These are phyloP conservation scores for Diaporthe humulicola DNA, from an alignment of 2,329 filamentous ascomycete species.

Conservation along the genomic window DNA sequence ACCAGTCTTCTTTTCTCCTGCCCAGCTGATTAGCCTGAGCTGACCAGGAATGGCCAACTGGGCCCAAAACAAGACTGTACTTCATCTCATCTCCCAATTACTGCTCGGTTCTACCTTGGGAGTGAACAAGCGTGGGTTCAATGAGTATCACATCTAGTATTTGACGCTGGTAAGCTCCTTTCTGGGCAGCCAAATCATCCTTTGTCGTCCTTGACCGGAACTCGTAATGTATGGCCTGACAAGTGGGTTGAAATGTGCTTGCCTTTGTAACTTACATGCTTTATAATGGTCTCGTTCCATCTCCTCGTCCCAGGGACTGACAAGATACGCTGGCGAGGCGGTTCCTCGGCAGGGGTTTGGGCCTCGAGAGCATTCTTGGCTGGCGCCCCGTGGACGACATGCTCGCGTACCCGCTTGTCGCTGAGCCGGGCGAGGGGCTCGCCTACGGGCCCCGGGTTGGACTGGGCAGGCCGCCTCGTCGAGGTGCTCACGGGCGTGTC, in stretches of 20 bases:
- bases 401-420: slow-evolving; percentile 57
- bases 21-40: background rate
- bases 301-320: background rate
- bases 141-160: background rate
- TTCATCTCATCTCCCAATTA: background rate
- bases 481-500: slow-evolving; percentile 54
- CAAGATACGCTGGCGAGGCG: background rate
- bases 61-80: background rate
- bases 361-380: slow-evolving; percentile 46
- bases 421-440: slow-evolving; percentile 62
- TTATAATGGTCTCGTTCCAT: background rate
- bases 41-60: background rate
- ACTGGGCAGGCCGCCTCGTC: slow-evolving; percentile 62
- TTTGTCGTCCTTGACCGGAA: too few species aligned
- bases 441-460: slow-evolving; percentile 60
- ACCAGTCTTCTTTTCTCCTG: background rate
- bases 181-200: background rate
- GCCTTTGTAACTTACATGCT: background rate
- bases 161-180: background rate
- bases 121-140: background rate
- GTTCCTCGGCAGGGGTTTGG: slow-evolving; percentile 53
- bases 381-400: slow-evolving; percentile 52
- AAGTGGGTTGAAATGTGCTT: background rate
- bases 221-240: too few species aligned
- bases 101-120: too few species aligned